Evolutionary conservation across 139 green algal genomes (phyloP), one percentile per base, ranked within the genome.

Genomic region (Ettlia oleoabundans): DNA sequence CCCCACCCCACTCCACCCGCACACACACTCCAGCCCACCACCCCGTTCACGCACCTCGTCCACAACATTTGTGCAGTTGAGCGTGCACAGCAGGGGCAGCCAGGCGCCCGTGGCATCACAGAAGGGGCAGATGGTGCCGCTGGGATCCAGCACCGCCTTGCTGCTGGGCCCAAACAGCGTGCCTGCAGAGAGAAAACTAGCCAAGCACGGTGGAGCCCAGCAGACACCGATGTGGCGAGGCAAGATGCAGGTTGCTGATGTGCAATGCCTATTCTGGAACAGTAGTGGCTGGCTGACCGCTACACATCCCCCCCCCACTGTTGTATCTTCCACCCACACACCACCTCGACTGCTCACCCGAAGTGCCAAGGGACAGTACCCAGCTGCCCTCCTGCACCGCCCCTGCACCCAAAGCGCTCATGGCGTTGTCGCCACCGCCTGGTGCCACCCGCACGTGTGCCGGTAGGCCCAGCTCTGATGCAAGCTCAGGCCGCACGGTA

Each of bases 81-180:
- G 89, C 5, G 91, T 96, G 91, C 94, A 98, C 42, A 96, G 84
- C 77, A 98, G 86, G 0, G 94, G 94, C 76, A 98, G 84, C 86
- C 91, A 96, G 42, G 63, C 42, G 47, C 88, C 95, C 0, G 95
- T 94, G 21, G 92, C 91, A 76, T 97, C 93, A 72, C 88, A 94
- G 84, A 98, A 98, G 35, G 95, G 92, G 58, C 86, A 91, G 32
- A 98, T 84, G 26, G 75, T 81, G 26, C 95, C 93, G 1, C 73
- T 91, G 35, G 85, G 74, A 87, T 98, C 94, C 18, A 92, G 53
- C 4, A 97, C 74, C 1, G 92, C 85, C 2, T 65, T 85, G 51
- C 38, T 76, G 3, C 83, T 88, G 67, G 89, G 89, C 6, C 92
- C 94, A 86, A 98, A 98, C 41, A 98, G 86, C 19, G 95, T 98